Evolutionary conservation across 805 yeast genomes (phyloP), one percentile per base, ranked within the genome.

Genomic region (Candida methanosorbosa): DNA sequence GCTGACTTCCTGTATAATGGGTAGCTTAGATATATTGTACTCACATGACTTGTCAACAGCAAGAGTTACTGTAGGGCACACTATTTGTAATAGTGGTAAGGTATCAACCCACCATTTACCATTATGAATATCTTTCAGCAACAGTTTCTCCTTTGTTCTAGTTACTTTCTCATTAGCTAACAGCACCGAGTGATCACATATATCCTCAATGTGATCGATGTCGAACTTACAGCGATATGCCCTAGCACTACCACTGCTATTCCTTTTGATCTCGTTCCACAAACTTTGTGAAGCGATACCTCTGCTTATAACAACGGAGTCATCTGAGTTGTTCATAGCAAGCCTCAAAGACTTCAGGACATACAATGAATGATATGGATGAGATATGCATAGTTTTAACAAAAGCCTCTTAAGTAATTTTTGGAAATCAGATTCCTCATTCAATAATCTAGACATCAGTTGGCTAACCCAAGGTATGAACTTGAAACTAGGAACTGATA

Each of bases 401-500:
- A 56, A 38, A 18, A 56, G 26, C 7, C 34, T 33, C 24, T 68
- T 66, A 17, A 87, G 53, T 1, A 69, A 48, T 2, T 40, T 49
- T 47, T 84, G 95, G 45, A 86, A 87, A 12, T 28, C 49, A 1
- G 67, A 51, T 0, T 44, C 35, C 9, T 72, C 81, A 24, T 57
- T 59, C 1, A 72, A 58, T 13, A 88, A 49, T 36, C 92, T 64
- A 0, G 97, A 84, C 3, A 83, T 65, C 30, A 88, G 64, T 50
- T 88, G 97, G 39, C 81, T 78, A 25, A 79, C 64, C 95, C 97
- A 88, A 0, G 86, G 72, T 5, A 84, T 64, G 35, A 86, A 72
- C 44, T 78, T 78, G 48, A 64, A 63, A 12, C 71, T 63, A 0
- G 94, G 81, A 15, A 84, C 56, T 0, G 33, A 32, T 0, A 48